Percentiles rank a stretch among this genome's conserved stretches.
Conservation (phyloP, 2,329 filamentous ascomycete species). For the Xylaria sp. region DNA sequence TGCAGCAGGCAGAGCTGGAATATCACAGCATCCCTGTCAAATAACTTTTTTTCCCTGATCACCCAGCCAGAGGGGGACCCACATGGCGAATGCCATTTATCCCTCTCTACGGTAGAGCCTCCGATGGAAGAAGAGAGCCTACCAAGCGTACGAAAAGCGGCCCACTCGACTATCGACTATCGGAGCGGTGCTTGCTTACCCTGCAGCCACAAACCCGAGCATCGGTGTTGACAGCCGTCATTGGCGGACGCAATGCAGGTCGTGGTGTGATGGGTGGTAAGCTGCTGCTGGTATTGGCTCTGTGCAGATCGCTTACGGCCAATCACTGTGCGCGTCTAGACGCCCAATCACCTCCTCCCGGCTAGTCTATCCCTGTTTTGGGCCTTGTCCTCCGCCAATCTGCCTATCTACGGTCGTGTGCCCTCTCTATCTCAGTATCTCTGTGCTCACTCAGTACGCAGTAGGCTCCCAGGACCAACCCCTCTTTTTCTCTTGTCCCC, state of each 20-base stretch:
- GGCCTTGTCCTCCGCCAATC: slow-evolving; percentile 34
- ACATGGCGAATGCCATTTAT: slow-evolving; percentile 29
- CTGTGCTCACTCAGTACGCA: not conserved
- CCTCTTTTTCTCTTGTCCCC: not conserved
- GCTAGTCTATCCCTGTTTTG: slow-evolving; percentile 46
- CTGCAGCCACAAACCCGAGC: slow-evolving; percentile 42
- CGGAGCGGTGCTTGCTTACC: slow-evolving; percentile 32
- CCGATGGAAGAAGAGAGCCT: slow-evolving; percentile 17
- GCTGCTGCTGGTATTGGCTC: slow-evolving; percentile 48
- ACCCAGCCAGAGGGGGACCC: slow-evolving; percentile 2
- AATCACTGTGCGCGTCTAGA: slow-evolving; percentile 53
- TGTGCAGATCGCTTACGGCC: slow-evolving; percentile 48
- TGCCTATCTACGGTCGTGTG: slow-evolving; percentile 5
- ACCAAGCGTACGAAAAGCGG: not conserved
- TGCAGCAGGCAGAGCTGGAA: not conserved
- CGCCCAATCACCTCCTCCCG: slow-evolving; percentile 52
- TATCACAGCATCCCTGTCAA: slow-evolving; percentile 33
- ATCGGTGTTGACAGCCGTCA: slow-evolving; percentile 38
- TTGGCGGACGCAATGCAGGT: slow-evolving; percentile 43
- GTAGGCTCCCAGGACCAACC: slow-evolving; percentile 23
- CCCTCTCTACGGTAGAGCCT: slow-evolving; percentile 1
- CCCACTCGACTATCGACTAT: slow-evolving; percentile 23
- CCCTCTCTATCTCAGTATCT: not conserved
- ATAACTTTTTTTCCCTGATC: slow-evolving; percentile 12
- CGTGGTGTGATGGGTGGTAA: slow-evolving; percentile 51